Percentiles rank a stretch among this genome's conserved stretches.
phyloP scores from a whole-genome alignment of 2,329 filamentous ascomycete species.

The Thelonectria blattea region DNA sequence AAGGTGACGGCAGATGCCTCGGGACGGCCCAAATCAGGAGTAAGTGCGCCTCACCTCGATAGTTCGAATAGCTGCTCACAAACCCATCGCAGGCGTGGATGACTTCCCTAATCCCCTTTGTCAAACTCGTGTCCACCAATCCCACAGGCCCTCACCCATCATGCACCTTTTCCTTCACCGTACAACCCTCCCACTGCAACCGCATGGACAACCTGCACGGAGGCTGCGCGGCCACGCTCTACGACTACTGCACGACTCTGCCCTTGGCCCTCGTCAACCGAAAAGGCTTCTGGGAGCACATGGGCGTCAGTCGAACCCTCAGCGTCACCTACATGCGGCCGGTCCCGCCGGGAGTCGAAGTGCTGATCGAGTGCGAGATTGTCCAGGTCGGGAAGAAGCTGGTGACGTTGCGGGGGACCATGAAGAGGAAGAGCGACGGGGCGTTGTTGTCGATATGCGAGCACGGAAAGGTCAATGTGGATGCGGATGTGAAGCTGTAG shows the following conservation, averaged over 20 bases:
- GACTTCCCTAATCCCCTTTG: conserved; percentile 47
- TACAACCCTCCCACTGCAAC: conserved; percentile 60
- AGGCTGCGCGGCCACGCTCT: conserved; percentile 68
- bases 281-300: conserved; percentile 65
- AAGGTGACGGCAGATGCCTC: conserved; percentile 36
- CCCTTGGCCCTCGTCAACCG: conserved; percentile 61
- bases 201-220: conserved; percentile 62
- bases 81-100: conserved; percentile 53
- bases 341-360: conserved; percentile 55
- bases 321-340: conserved; percentile 72
- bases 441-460: conserved; percentile 63
- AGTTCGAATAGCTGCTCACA: neutral
- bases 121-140: conserved; percentile 47
- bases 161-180: conserved; percentile 55
- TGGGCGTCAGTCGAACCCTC: conserved; percentile 70
- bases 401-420: conserved; percentile 58
- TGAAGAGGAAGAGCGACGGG: conserved; percentile 60
- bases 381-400: conserved; percentile 63
- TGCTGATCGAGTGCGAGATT: conserved; percentile 63
- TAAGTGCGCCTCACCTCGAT: conserved; percentile 26
- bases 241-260: conserved; percentile 69
- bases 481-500: conserved; percentile 48
- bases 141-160: conserved; percentile 44
- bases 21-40: conserved; percentile 41
- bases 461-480: conserved; percentile 69